phyloP scores from a whole-genome alignment of 169 alveolate species.

The Plasmodium cynomolgi region DNA sequence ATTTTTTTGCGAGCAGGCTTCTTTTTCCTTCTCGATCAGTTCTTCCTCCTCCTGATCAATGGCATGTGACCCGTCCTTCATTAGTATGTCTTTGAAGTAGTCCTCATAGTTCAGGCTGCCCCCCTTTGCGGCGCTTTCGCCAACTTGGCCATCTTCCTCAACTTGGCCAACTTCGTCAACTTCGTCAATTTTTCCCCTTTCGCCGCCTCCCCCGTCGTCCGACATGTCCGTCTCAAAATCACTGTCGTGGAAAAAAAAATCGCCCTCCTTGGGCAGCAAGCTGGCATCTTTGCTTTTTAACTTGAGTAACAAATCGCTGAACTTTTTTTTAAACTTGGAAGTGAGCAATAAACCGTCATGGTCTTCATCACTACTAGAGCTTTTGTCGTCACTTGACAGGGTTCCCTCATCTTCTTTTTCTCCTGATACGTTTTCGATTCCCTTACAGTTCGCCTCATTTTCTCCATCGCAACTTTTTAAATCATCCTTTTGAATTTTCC shows the following conservation, averaged over 20 bases:
- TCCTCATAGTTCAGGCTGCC: slow-evolving; percentile 77
- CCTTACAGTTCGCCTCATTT: neutral
- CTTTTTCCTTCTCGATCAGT: slow-evolving; percentile 33
- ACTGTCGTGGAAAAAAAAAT: slow-evolving; percentile 68
- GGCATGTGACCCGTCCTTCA: slow-evolving; percentile 83
- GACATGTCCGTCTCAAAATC: slow-evolving; percentile 68
- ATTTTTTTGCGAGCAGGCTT: neutral
- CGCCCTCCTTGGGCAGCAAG: slow-evolving; percentile 25
- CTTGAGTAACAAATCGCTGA: slow-evolving; percentile 25
- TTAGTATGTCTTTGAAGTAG: slow-evolving; percentile 78
- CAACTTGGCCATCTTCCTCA: neutral
- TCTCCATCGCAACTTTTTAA: neutral
- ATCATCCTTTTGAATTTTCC: neutral
- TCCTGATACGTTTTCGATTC: neutral
- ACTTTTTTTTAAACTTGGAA: slow-evolving; percentile 64
- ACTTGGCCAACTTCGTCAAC: neutral
- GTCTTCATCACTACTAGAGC: slow-evolving; percentile 75
- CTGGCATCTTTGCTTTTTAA: slow-evolving; percentile 54
- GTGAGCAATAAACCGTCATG: slow-evolving; percentile 71
- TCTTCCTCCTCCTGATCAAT: slow-evolving; percentile 78
- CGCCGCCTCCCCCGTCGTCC: neutral
- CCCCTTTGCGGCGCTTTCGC: neutral
- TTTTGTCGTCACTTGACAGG: slow-evolving; percentile 32
- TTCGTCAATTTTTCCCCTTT: neutral
- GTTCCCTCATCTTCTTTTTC: neutral